Base-by-base conservation (phyloP, 352 stramenopile genomes). In the Phytophthora sojae region DNA sequence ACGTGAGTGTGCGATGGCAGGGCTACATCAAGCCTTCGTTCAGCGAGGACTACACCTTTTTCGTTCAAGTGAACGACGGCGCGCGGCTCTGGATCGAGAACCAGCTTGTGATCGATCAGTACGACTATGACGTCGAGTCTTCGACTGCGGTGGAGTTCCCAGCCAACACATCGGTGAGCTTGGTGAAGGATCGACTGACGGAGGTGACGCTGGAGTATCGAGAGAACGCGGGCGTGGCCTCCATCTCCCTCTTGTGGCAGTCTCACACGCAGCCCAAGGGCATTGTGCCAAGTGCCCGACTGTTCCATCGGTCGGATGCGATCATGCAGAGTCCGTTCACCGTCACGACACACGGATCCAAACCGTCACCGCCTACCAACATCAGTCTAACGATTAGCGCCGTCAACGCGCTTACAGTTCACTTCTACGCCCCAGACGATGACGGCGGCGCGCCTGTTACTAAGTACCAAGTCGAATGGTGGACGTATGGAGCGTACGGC, bases 1-100 rank as follows among this genome's bases (percentile, higher is more conserved):
- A 98, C 71, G 93, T 99, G 32, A 98, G 94, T 54, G 85, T 98
- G 25, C 90, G 96, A 9, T 99, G 96, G 96, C 86, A 88, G 63
- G 96, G 96, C 17, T 99, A 91, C 61, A 66, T 99, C 26, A 94
- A 98, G 62, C 90, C 96, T 21, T 67, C 88, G 4, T 98, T 98
- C 69, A 79, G 70, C 21, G 96, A 99, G 73, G 68, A 75, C 14
- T 99, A 96, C 64, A 84, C 76, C 3, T 97, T 99, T 72, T 88
- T 74, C n/a, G 75, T 97, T 17, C 50, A 81, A 21, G 91, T 92
- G 4, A 97, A 98, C 69, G 96, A 98, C 75, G 95, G 91, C 12
- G 83, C 89, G 17, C 81, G 94, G 3, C 77, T 99, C 14, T 98
- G 93, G 92, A 68, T 90, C 25, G 69, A 86, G 8, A 76, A 84